Conservation (phyloP, 768 basidiomycete species). For the Pleurotus cornucopiae region DNA sequence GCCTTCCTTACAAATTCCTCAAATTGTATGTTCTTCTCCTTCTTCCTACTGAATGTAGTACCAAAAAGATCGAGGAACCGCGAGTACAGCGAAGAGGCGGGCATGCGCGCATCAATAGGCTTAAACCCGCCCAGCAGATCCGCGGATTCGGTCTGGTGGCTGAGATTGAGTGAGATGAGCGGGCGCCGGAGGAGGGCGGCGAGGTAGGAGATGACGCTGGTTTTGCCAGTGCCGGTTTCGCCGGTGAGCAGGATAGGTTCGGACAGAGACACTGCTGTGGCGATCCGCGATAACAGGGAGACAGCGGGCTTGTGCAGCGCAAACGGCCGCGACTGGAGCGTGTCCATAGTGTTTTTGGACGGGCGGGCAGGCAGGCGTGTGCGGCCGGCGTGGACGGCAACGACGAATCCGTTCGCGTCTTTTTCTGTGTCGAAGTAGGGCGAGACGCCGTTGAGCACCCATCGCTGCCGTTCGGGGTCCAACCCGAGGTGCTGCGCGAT, state of each 20-base stretch:
- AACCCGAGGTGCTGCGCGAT: conserved; percentile 64
- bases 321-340: conserved; percentile 55
- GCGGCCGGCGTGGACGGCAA: conserved; percentile 59
- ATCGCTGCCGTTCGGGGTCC: conserved; percentile 63
- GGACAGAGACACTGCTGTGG: conserved; percentile 59
- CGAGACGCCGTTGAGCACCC: conserved; percentile 61
- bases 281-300: conserved; percentile 74
- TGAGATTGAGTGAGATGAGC: conserved; percentile 87
- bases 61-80: conserved; percentile 80
- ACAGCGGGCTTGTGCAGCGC: conserved; percentile 86
- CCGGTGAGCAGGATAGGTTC: conserved; percentile 93
- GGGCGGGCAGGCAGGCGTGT: conserved; percentile 48
- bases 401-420: conserved; percentile 57
- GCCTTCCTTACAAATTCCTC: conserved; percentile 79
- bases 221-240: conserved; percentile 99
- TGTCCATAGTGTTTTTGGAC: conserved; percentile 15
- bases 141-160: conserved; percentile 93
- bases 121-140: conserved; percentile 95
- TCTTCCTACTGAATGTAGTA: conserved; percentile 82
- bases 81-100: conserved; percentile 66
- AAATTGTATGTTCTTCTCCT: conserved; percentile 85
- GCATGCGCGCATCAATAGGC: conserved; percentile 85
- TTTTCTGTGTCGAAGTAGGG: conserved; percentile 69
- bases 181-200: conserved; percentile 72
- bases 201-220: conserved; percentile 84